A percentile compares a stretch with the other conserved stretches of the same genome.
phyloP scores from a whole-genome alignment of 768 basidiomycete species.

The Leccinum rimulosum region DNA sequence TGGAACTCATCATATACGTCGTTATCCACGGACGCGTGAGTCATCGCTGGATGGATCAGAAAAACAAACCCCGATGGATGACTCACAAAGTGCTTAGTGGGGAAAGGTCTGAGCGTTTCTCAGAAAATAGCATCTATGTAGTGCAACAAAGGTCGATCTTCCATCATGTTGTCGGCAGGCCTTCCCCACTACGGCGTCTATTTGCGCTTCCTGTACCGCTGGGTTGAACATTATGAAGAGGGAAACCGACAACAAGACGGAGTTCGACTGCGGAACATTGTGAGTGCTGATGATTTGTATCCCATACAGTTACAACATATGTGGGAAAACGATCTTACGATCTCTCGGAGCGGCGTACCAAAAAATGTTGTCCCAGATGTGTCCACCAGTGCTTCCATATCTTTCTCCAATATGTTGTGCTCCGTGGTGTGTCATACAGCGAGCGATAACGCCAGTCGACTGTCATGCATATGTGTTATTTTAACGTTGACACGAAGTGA shows the following conservation, averaged over 20 bases:
- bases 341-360: background rate
- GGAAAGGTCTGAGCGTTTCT: conserved; percentile 19
- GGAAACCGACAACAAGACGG: conserved; percentile 2
- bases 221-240: conserved; percentile 5
- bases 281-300: no score
- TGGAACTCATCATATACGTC: conserved; percentile 28
- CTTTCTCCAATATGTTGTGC: background rate
- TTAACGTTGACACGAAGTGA: background rate
- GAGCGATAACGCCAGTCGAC: background rate
- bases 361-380: background rate
- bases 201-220: conserved; percentile 12
- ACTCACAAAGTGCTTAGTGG: conserved; percentile 1
- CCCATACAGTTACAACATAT: no score
- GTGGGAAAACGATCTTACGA: background rate
- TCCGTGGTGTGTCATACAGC: conserved; percentile 2
- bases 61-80: background rate
- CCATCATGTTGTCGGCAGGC: conserved; percentile 6
- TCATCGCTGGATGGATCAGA: conserved; percentile 5
- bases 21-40: conserved; percentile 7
- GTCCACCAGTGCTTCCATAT: conserved; percentile 1
- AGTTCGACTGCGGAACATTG: background rate
- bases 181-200: conserved; percentile 13
- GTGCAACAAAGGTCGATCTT: conserved; percentile 25
- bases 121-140: conserved; percentile 36
- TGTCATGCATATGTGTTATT: background rate